Conservation (phyloP, 495 filamentous ascomycete genomes). For the Endocarpon pusillum region DNA sequence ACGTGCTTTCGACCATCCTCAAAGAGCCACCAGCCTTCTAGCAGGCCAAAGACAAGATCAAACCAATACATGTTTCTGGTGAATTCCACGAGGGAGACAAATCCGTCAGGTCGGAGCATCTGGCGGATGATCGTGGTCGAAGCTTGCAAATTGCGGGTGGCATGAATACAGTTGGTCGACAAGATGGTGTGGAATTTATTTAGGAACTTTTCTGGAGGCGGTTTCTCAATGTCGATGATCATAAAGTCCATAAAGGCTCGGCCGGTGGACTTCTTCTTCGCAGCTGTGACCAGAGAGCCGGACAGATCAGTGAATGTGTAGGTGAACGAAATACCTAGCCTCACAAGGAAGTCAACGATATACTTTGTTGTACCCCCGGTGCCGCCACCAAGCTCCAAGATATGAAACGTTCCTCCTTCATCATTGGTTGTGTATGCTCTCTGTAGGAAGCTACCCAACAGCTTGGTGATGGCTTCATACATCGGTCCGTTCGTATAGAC, state of each 20-base stretch:
- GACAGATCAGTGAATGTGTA: slow-evolving; percentile 30
- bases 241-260: slow-evolving; percentile 15
- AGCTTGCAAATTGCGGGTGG: slow-evolving; percentile 16
- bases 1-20: slow-evolving; percentile 16
- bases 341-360: slow-evolving; percentile 11
- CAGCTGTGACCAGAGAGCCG: slow-evolving; percentile 17
- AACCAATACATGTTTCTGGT: slow-evolving; percentile 19
- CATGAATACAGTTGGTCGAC: slow-evolving; percentile 27
- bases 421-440: slow-evolving; percentile 2
- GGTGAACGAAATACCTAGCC: slow-evolving; percentile 10
- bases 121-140: slow-evolving; percentile 15
- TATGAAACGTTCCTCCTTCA: slow-evolving; percentile 7
- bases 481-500: slow-evolving; percentile 19
- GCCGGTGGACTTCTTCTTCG: slow-evolving; percentile 12
- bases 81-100: slow-evolving; percentile 22
- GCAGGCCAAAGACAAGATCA: slow-evolving; percentile 18
- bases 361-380: slow-evolving; percentile 24
- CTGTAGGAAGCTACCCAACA: slow-evolving; percentile 11
- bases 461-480: slow-evolving; percentile 11
- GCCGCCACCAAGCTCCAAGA: slow-evolving; percentile 23
- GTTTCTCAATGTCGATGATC: slow-evolving; percentile 19
- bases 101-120: slow-evolving; percentile 20
- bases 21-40: slow-evolving; percentile 22
- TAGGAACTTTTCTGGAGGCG: slow-evolving; percentile 6
- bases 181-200: slow-evolving; percentile 19